Conservation (phyloP, 768 basidiomycete species). For the Ephemerocybe angulata region DNA sequence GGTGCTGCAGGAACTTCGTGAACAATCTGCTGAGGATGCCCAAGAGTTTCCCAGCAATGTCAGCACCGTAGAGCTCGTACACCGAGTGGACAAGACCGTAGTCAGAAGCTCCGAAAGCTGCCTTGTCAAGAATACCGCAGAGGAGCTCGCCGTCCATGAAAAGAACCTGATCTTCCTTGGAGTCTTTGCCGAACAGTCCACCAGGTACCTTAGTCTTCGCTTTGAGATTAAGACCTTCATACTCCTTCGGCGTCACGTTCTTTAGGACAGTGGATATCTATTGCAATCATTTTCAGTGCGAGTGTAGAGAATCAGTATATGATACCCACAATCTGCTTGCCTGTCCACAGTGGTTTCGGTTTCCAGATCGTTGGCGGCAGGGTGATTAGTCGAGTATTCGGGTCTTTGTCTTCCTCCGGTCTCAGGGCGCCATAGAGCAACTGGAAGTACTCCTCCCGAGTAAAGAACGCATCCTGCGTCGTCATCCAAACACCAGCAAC, state of each 20-base stretch:
- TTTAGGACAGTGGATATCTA: constrained; percentile 92
- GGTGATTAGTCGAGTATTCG: constrained; percentile 65
- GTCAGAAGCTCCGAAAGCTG: constrained; percentile 93
- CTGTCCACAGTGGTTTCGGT: constrained; percentile 91
- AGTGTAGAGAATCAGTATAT: background rate
- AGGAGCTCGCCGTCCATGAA: constrained; percentile 93
- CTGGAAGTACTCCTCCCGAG: constrained; percentile 94
- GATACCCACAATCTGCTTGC: constrained; percentile 89
- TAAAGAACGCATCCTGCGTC: constrained; percentile 90
- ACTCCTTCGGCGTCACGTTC: constrained; percentile 81
- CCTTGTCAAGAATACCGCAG: constrained; percentile 93
- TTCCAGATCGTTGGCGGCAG: constrained; percentile 92
- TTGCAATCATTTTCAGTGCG: constrained; percentile 2
- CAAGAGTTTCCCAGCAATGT: constrained; percentile 84
- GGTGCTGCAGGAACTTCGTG: constrained; percentile 95
- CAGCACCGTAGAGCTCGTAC: constrained; percentile 91
- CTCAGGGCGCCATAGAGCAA: constrained; percentile 90
- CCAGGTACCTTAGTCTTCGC: constrained; percentile 90
- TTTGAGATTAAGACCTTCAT: constrained; percentile 78
- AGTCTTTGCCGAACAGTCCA: constrained; percentile 76
- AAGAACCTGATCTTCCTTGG: constrained; percentile 80
- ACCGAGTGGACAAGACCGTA: constrained; percentile 97
- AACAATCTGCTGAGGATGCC: constrained; percentile 92
- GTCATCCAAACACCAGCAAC: constrained; percentile 99
- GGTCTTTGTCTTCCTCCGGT: constrained; percentile 73